Evolutionary conservation across 1,139 yeast species (phyloP), one percentile per base, ranked within the genome.

Genomic region (Hemisphaericaspora xylofermentans): DNA sequence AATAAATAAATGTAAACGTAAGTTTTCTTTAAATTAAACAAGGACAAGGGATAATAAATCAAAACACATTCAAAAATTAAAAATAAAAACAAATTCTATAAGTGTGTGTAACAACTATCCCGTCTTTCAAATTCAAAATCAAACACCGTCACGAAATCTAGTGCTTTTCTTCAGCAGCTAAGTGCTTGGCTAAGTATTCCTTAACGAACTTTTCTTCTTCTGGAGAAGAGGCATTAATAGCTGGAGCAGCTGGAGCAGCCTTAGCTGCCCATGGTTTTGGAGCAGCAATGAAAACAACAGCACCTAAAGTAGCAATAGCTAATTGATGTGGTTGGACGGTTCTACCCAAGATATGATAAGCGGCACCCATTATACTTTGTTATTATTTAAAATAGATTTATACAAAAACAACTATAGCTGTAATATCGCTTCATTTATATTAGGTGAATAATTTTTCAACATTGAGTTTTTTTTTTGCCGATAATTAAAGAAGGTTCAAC

Each of bases 121-220:
- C 8, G 7, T 19, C 22, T 19, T 8, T 19, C 8, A 19, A 19
- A n/a, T n/a, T 19, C 5, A 19, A 19, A 19, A 6, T 19, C 8
- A 6, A 19, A 19, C n/a, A n/a, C n/a, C 22, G 22, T 29, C 18
- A 8, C 21, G 18, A 21, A 12, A 25, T 22, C 8, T 65, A 67
- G 53, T 68, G 74, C 54, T 66, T 66, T 51, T 63, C 59, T 43
- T 58, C 64, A 34, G 46, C 43, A 42, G 57, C 60, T 12, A 22
- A n/a, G 52, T 68, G 62, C 56, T 69, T 69, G 44, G 71, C 63
- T 51, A 69, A 68, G 59, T 62, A 69, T 43, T 67, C 73, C 55
- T 65, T 61, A 45, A 69, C 66, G 71, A 84, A 91, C 66, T 84
- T 83, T 66, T 87, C 96, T 72, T 91, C 98, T 56, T 88, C 97